A percentile compares a stretch with the other conserved stretches of the same genome.
Evolutionary conservation across 2,329 filamentous ascomycete genomes (phyloP).

Genomic region (Westerdykella sp.): DNA sequence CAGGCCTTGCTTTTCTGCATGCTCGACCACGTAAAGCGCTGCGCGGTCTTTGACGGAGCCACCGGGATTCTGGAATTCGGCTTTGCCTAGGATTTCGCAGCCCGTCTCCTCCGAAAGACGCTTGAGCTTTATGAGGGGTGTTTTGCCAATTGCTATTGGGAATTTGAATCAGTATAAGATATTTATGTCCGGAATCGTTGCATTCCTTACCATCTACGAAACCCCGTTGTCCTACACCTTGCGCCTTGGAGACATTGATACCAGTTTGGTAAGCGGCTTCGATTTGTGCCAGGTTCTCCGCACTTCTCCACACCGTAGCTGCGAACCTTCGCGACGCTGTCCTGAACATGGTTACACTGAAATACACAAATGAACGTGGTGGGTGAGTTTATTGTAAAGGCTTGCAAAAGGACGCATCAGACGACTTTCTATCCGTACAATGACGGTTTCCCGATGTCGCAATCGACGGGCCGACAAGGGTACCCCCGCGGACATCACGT

Average conservation of each 20-base stretch:
- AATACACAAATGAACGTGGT: too few relatives aligned
- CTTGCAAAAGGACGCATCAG: slow-evolving; percentile 1
- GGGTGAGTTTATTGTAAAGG: not conserved
- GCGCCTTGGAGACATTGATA: slow-evolving; percentile 69
- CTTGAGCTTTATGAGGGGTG: slow-evolving; percentile 85
- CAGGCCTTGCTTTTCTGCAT: slow-evolving; percentile 83
- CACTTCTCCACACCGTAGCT: slow-evolving; percentile 53
- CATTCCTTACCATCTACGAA: slow-evolving; percentile 66
- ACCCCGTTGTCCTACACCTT: slow-evolving; percentile 66
- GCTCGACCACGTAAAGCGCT: slow-evolving; percentile 85
- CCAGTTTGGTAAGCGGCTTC: slow-evolving; percentile 54
- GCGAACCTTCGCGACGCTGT: slow-evolving; percentile 62
- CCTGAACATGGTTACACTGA: slow-evolving; percentile 56
- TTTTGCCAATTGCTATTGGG: slow-evolving; percentile 83
- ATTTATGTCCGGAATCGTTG: not conserved
- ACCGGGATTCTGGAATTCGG: slow-evolving; percentile 97
- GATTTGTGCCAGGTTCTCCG: slow-evolving; percentile 35
- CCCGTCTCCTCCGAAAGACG: slow-evolving; percentile 82
- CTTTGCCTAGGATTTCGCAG: slow-evolving; percentile 91
- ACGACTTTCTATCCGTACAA: slow-evolving; percentile 10
- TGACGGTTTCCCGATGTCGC: slow-evolving; percentile 20
- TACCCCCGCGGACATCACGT: not conserved
- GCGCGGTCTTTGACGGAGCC: slow-evolving; percentile 95
- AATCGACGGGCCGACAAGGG: slow-evolving; percentile 3
- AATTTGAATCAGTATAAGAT: not conserved